These are phyloP conservation scores for Kodamaea laetipori DNA, from an alignment of 805 yeast species.

Conservation along the genomic window DNA sequence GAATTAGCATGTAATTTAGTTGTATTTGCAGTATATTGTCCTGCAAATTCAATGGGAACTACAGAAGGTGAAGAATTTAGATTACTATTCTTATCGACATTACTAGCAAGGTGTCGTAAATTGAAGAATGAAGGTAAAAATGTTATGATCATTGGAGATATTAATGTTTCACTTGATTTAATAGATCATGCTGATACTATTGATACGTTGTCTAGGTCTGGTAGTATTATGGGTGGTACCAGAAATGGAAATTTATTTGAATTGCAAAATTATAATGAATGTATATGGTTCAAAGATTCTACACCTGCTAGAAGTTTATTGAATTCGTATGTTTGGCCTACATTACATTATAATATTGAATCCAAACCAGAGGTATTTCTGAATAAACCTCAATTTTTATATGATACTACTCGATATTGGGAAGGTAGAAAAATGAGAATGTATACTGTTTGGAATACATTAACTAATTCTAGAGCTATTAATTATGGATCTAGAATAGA, in stretches of 20 bases:
- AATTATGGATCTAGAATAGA: constrained; percentile 92
- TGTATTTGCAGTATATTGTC: constrained; percentile 76
- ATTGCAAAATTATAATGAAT: constrained; percentile 25
- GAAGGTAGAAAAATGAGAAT: constrained; percentile 62
- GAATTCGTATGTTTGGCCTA: constrained; percentile 30
- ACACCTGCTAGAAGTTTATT: constrained; percentile 31
- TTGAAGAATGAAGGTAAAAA: constrained; percentile 59
- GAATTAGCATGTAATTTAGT: constrained; percentile 69
- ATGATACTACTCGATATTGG: constrained; percentile 58
- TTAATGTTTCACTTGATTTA: constrained; percentile 77
- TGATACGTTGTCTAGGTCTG: constrained; percentile 32
- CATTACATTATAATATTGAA: constrained; percentile 15
- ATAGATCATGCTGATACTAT: constrained; percentile 80
- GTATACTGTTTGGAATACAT: constrained; percentile 93
- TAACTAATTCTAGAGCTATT: constrained; percentile 70
- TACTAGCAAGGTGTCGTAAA: constrained; percentile 63
- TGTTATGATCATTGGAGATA: constrained; percentile 84
- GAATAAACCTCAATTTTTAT: constrained; percentile 34
- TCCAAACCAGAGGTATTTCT: background rate
- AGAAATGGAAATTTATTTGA: constrained; percentile 28
- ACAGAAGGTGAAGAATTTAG: constrained; percentile 66
- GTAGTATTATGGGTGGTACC: constrained; percentile 16
- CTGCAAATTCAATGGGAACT: constrained; percentile 80
- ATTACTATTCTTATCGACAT: constrained; percentile 53
- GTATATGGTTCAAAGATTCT: constrained; percentile 38